phyloP scores from a whole-genome alignment of 108 stramenopile genomes.

The Nitzschia inconspicua region DNA sequence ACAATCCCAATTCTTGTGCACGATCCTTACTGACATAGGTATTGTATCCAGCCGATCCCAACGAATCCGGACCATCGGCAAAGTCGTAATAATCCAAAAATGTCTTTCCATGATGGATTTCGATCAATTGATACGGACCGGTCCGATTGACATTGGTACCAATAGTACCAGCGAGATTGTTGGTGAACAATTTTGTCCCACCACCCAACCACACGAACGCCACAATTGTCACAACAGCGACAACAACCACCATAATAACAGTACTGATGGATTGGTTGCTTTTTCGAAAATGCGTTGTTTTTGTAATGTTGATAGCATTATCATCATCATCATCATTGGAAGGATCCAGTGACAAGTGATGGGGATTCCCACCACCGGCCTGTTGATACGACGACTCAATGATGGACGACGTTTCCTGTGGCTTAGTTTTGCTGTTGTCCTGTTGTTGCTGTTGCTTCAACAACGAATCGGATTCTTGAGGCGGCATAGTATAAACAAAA shows the following conservation, averaged over 20 bases:
- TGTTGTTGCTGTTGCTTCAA: too few species aligned
- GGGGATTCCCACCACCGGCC: too few species aligned
- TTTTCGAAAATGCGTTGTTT: not conserved
- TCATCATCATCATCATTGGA: not conserved
- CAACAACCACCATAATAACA: not conserved
- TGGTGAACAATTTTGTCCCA: too few species aligned
- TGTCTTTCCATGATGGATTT: constrained; percentile 44
- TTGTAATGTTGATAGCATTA: not conserved
- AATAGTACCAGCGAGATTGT: too few species aligned
- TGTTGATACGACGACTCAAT: too few species aligned
- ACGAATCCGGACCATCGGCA: constrained; percentile 66
- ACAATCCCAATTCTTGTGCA: constrained; percentile 38
- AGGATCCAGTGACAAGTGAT: too few species aligned
- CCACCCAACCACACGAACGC: not conserved
- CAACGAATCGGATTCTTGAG: constrained; percentile 15
- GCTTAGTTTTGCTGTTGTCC: too few species aligned
- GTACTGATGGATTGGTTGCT: not conserved
- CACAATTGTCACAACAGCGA: not conserved
- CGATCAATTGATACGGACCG: constrained; percentile 57
- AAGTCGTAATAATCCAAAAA: constrained; percentile 76
- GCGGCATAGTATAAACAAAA: constrained; percentile 19
- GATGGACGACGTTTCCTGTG: too few species aligned
- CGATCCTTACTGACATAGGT: constrained; percentile 44
- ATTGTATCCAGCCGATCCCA: constrained; percentile 69
- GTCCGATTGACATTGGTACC: constrained; percentile 15